Conservation (phyloP, 2,329 filamentous ascomycete species). For the Phyllosticta paracitricarpa region DNA sequence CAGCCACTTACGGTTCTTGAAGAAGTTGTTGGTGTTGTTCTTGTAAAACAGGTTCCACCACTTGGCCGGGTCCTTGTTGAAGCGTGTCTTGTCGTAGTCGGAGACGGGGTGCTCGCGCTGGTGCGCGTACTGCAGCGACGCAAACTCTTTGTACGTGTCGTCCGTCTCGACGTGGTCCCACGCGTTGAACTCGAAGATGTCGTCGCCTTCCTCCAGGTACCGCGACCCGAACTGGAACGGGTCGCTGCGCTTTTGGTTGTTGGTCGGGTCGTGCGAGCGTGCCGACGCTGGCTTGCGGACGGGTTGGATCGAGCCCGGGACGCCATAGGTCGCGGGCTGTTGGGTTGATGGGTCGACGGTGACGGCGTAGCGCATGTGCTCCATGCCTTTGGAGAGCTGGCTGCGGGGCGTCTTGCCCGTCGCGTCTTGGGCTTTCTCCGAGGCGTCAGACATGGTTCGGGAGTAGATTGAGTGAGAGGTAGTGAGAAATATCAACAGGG, state of each 20-base stretch:
- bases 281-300: conserved; percentile 36
- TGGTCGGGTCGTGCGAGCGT: conserved; percentile 60
- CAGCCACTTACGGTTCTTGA: conserved; percentile 97
- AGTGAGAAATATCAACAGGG: neutral
- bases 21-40: conserved; percentile 95
- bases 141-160: conserved; percentile 75
- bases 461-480: neutral
- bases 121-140: conserved; percentile 71
- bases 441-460: neutral
- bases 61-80: conserved; percentile 82
- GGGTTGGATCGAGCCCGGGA: conserved; percentile 35
- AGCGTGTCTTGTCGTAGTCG: conserved; percentile 85
- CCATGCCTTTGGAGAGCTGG: conserved; percentile 43
- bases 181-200: conserved; percentile 95
- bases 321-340: conserved; percentile 34
- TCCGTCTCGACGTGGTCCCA: conserved; percentile 98
- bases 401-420: conserved; percentile 21
- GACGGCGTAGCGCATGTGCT: conserved; percentile 42
- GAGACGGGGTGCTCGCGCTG: conserved; percentile 81
- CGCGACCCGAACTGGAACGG: conserved; percentile 95
- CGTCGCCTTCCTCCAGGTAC: conserved; percentile 69
- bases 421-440: neutral
- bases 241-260: conserved; percentile 77
- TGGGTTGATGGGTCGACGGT: conserved; percentile 28
- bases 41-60: conserved; percentile 99